phyloP scores from a whole-genome alignment of 2,329 filamentous ascomycete genomes.

The Anisogramma anomala region DNA sequence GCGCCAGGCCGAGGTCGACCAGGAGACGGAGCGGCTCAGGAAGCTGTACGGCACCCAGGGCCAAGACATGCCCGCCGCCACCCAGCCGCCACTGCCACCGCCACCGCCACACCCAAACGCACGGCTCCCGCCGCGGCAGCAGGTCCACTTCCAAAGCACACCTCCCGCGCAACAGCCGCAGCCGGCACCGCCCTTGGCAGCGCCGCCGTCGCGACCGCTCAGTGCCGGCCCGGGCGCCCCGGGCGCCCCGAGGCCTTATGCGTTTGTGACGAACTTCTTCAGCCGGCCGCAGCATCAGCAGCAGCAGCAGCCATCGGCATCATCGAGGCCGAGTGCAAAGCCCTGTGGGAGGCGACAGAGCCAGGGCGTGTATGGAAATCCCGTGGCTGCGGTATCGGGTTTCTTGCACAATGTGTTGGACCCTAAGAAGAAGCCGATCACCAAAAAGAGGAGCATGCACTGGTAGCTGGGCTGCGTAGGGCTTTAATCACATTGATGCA shows the following conservation, averaged over 20 bases:
- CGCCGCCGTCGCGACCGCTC: conserved; percentile 27
- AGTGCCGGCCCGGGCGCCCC: conserved; percentile 32
- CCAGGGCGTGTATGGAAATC: conserved; percentile 14
- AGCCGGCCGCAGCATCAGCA: conserved; percentile 18
- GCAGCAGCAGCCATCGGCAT: conserved; percentile 12
- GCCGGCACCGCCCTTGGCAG: conserved; percentile 19
- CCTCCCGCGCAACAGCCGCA: conserved; percentile 19
- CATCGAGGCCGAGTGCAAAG: conserved; percentile 11
- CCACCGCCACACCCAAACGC: conserved; percentile 7
- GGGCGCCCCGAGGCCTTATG: conserved; percentile 15
- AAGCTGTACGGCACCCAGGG: conserved; percentile 52
- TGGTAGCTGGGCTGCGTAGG: conserved; percentile 16
- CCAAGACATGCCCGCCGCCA: conserved; percentile 26
- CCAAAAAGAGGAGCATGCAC: conserved; percentile 26
- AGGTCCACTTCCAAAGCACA: conserved; percentile 5
- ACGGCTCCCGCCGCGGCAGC: conserved; percentile 12
- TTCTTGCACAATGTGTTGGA: conserved; percentile 18
- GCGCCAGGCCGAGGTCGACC: conserved; percentile 51
- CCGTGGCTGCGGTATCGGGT: conserved; percentile 17
- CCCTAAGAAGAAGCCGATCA: conserved; percentile 20
- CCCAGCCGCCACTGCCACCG: conserved; percentile 13
- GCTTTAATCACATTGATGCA: neutral
- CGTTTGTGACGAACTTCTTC: conserved; percentile 21
- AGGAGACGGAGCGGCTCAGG: conserved; percentile 72
- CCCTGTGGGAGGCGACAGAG: conserved; percentile 16